A percentile compares a stretch with the other conserved stretches of the same genome.
Conservation (phyloP, 2,329 filamentous ascomycete species). For the Sporothrix brunneoviolacea region DNA sequence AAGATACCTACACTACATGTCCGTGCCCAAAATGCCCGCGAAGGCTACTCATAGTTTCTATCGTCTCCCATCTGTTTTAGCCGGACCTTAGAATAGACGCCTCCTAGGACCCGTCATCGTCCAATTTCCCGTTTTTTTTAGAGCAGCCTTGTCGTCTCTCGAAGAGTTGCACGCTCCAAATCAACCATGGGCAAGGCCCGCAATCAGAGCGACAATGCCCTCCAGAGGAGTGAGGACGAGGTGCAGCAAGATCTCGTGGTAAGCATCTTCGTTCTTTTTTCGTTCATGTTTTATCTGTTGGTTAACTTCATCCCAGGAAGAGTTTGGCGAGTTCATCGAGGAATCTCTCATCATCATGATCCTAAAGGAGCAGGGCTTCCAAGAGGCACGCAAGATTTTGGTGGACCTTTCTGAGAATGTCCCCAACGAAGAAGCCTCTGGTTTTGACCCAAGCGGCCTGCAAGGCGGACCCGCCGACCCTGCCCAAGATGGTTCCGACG, state of each 20-base stretch:
- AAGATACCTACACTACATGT: too few species aligned
- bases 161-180: too few species aligned
- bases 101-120: too few species aligned
- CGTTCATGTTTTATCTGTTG: neutral
- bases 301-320: constrained; percentile 40
- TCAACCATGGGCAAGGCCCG: neutral
- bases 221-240: neutral
- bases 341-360: constrained; percentile 72
- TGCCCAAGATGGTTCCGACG: neutral
- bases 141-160: too few species aligned
- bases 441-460: constrained; percentile 72
- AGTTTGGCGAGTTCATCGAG: constrained; percentile 70
- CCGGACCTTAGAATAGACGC: too few species aligned
- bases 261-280: neutral
- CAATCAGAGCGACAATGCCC: neutral
- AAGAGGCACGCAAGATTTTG: constrained; percentile 52
- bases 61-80: too few species aligned
- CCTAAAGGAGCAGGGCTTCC: constrained; percentile 59
- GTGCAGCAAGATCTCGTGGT: constrained; percentile 7
- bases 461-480: neutral
- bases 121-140: too few species aligned
- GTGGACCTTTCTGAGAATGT: constrained; percentile 60
- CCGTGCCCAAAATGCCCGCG: too few species aligned
- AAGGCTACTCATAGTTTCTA: too few species aligned
- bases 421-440: constrained; percentile 59